Conservation (phyloP, 2,329 filamentous ascomycete genomes). For the Ceratocystis cacaofunesta region DNA sequence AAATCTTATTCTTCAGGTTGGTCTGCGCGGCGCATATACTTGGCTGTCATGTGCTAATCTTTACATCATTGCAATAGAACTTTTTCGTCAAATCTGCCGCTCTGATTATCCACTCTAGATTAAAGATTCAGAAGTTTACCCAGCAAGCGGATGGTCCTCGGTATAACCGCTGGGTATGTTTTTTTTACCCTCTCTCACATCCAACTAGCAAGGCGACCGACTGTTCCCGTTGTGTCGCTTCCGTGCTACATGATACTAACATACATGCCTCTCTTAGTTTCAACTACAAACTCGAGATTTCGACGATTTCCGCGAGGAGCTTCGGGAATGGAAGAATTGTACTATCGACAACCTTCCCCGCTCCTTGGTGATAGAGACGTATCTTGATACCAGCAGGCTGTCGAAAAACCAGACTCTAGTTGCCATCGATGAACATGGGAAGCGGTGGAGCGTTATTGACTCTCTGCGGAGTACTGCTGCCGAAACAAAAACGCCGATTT, state of each 20-base stretch:
- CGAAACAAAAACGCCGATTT: conserved; percentile 22
- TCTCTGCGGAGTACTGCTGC: conserved; percentile 51
- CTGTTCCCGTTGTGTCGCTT: not conserved
- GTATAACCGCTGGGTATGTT: conserved; percentile 74
- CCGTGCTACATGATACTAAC: conserved; percentile 14
- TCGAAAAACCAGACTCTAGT: conserved; percentile 77
- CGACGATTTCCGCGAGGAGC: conserved; percentile 68
- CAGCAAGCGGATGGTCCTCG: conserved; percentile 34
- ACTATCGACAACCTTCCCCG: conserved; percentile 66
- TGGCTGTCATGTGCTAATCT: not conserved
- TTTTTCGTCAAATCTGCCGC: conserved; percentile 81
- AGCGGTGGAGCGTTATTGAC: conserved; percentile 83
- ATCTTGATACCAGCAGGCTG: conserved; percentile 63
- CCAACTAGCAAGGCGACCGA: not conserved
- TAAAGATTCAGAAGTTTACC: conserved; percentile 44
- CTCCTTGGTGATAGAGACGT: conserved; percentile 79
- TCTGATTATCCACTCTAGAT: conserved; percentile 66
- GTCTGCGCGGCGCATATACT: conserved; percentile 10
- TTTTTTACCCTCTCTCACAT: not conserved
- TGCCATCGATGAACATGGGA: conserved; percentile 73
- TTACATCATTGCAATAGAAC: conserved; percentile 43
- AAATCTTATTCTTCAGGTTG: conserved; percentile 83
- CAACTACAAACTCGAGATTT: conserved; percentile 90
- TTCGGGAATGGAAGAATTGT: conserved; percentile 67
- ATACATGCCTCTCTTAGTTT: conserved; percentile 43